Conservation (phyloP, 2,329 filamentous ascomycete genomes). For the Fusarium sp. region DNA sequence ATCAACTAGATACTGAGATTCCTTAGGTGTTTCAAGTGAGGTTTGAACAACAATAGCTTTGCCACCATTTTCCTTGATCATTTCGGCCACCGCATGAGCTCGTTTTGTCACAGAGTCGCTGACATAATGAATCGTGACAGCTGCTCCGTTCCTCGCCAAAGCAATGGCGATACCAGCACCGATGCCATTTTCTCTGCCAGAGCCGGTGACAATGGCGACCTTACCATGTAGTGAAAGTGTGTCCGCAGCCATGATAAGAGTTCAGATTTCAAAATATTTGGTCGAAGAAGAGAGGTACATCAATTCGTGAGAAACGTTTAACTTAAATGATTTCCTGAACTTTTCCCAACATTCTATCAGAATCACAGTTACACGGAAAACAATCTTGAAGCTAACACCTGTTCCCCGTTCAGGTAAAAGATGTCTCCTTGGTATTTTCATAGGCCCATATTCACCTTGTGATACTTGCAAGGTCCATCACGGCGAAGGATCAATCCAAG, state of each 20-base stretch:
- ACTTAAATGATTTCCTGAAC: not conserved
- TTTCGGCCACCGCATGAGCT: conserved; percentile 50
- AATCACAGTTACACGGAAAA: not conserved
- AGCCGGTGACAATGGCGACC: conserved; percentile 59
- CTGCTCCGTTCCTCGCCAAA: conserved; percentile 57
- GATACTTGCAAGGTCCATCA: not conserved
- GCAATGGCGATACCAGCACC: conserved; percentile 56
- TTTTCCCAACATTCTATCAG: fast-evolving
- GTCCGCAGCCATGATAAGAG: conserved; percentile 47
- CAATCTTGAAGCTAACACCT: not conserved
- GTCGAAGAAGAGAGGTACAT: not conserved
- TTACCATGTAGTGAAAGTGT: conserved; percentile 57
- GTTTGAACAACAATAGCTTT: conserved; percentile 51
- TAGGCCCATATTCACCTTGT: not conserved
- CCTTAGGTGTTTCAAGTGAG: conserved; percentile 49
- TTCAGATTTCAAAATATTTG: not conserved
- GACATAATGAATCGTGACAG: conserved; percentile 56
- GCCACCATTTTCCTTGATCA: conserved; percentile 48
- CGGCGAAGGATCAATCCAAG: not conserved
- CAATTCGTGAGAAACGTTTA: no score
- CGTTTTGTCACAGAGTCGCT: conserved; percentile 50
- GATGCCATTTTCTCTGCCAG: conserved; percentile 58
- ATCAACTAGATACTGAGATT: conserved; percentile 49
- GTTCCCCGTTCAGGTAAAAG: not conserved
- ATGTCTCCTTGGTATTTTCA: not conserved